Percentiles rank a stretch among this genome's conserved stretches.
phyloP scores from a whole-genome alignment of 176 grass and related monocot genomes.

The Dendrocalamus sinicus region DNA sequence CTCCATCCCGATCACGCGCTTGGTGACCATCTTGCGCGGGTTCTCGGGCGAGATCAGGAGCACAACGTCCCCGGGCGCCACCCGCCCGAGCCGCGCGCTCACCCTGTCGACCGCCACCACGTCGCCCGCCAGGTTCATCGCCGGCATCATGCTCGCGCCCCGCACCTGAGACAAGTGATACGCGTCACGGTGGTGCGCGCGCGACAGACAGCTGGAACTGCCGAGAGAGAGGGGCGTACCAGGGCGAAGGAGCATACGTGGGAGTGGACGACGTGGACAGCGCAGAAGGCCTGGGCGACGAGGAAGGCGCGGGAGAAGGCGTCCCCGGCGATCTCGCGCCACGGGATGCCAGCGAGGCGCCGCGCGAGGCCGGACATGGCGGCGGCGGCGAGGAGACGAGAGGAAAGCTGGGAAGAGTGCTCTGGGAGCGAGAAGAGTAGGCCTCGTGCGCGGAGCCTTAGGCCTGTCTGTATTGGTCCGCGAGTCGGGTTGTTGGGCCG shows the following conservation, averaged over 20 bases:
- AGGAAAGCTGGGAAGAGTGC: background rate
- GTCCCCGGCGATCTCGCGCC: constrained; percentile 48
- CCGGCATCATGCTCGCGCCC: constrained; percentile 88
- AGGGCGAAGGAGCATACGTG: constrained; percentile 42
- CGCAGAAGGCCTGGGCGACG: constrained; percentile 55
- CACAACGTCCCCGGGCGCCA: constrained; percentile 69
- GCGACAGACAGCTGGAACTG: background rate
- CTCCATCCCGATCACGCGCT: constrained; percentile 68
- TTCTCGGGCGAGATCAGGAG: constrained; percentile 72
- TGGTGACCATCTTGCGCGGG: constrained; percentile 64
- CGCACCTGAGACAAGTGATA: constrained; percentile 22
- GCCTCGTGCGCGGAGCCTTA: background rate
- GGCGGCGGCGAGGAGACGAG: background rate
- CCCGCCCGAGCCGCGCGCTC: constrained; percentile 37
- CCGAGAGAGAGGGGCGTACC: constrained; percentile 19
- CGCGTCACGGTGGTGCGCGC: background rate
- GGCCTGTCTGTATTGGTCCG: background rate
- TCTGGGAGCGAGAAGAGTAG: background rate
- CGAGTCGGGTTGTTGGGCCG: too few relatives aligned
- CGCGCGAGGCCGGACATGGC: constrained; percentile 39
- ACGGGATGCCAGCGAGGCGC: constrained; percentile 54
- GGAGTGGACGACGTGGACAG: constrained; percentile 48
- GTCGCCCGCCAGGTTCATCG: constrained; percentile 75
- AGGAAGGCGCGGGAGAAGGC: constrained; percentile 19
- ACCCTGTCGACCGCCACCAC: constrained; percentile 64